A percentile compares a stretch with the other conserved stretches of the same genome.
These are phyloP conservation scores for Somion occarium DNA, from an alignment of 1,284 basidiomycete species.

Conservation along the genomic window DNA sequence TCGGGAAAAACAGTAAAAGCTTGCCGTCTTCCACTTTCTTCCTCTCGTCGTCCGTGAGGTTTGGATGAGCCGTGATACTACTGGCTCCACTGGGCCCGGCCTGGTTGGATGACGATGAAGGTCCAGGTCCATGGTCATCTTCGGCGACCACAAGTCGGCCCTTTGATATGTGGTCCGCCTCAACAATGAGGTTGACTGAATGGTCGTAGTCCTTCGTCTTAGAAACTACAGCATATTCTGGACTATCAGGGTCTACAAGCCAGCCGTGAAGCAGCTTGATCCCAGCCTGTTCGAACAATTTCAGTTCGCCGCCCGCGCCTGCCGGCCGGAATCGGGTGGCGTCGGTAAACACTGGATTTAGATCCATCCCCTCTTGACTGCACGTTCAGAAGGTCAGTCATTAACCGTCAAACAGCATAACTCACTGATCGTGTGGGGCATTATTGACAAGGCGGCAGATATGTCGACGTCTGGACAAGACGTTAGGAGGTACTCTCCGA, in stretches of 20 bases:
- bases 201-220: constrained; percentile 62
- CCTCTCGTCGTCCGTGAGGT: constrained; percentile 35
- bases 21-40: constrained; percentile 63
- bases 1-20: constrained; percentile 14
- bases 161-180: constrained; percentile 67
- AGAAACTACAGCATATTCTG: constrained; percentile 52
- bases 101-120: constrained; percentile 8
- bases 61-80: constrained; percentile 11
- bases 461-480: constrained; percentile 61
- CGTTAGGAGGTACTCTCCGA: constrained; percentile 78
- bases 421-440: constrained; percentile 80
- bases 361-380: constrained; percentile 68
- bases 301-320: constrained; percentile 64
- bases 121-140: constrained; percentile 18
- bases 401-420: background rate
- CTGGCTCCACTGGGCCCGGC: constrained; percentile 5
- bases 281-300: constrained; percentile 78
- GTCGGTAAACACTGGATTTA: constrained; percentile 79
- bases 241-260: constrained; percentile 76
- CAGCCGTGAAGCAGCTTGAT: constrained; percentile 87
- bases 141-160: constrained; percentile 49
- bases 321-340: constrained; percentile 63
- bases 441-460: constrained; percentile 72
- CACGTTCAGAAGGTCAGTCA: background rate
- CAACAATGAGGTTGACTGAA: constrained; percentile 69